Evolutionary conservation across 2,329 filamentous ascomycete species (phyloP), one percentile per base, ranked within the genome.

Genomic region (Trichoderma koningiopsis): DNA sequence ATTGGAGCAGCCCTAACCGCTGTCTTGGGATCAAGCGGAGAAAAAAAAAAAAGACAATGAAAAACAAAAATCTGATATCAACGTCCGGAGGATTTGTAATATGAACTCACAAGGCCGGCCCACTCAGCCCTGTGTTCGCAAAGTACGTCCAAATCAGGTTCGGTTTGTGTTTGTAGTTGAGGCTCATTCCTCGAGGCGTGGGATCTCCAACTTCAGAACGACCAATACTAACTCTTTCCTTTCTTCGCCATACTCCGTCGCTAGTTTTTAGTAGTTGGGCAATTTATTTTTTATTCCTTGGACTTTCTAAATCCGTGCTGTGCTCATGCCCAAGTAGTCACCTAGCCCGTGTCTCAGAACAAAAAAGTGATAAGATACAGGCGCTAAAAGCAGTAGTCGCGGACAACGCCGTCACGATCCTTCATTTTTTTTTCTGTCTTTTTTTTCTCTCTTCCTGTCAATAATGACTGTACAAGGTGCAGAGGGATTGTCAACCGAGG

Each of bases 321-420:
- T 22, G 47, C n/a, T 49, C n/a, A 49, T 49, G 47, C 47, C 47
- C 47, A 49, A 22, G n/a, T 22, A 24, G 47, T 49, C 7, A 49
- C 4, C 24, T 49, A 24, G 47, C 7, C 40, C 40, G 40, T 43
- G 47, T 24, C 47, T 13, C 19, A 49, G 27, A 35, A 37, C 58
- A 43, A 27, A 59, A 60, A 59, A 59, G 57, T 47, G 58, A 60
- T 60, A 60, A 29, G 37, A 47, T 29, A 47, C 58, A 60, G 19
- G 37, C 37, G 58, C 58, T 60, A 60, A 22, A 11, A 33, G 29
- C 5, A 19, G 19, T 60, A 60, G 13, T 13, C 16, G 19, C 58
- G 29, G 24, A 47, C 37, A 31, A 60, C 16, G 16, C 29, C 58
- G 47, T 37, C 58, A 43, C n/a, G 35, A 13, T 47, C 27, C 37